Base-by-base conservation (phyloP, 1,284 basidiomycete genomes). In the Hymenochaete sp. region DNA sequence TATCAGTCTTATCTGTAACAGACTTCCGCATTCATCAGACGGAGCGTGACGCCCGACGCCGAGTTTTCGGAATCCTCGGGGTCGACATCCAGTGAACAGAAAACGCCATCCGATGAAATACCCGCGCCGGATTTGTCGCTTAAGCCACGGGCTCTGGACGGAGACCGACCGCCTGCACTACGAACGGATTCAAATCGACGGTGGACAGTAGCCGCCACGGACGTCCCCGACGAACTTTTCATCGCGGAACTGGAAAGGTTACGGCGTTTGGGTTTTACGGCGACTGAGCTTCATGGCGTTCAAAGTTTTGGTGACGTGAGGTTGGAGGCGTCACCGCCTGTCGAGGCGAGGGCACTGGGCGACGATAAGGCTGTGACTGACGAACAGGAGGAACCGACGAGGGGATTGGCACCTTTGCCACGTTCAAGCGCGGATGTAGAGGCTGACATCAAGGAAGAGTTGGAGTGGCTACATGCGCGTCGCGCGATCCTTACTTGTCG, bases 401-500 rank as follows among this genome's bases (percentile, higher is more conserved):
- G 42, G 14, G n/a, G n/a, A n/a, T n/a, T n/a, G n/a, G n/a, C n/a
- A n/a, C n/a, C n/a, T n/a, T n/a, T n/a, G n/a, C n/a, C n/a, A n/a
- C n/a, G 11, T 36, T 7, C 26, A 55, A 25, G 39, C 18, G 18
- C 37, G 33, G 36, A 44, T 42, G 35, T 38, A 27, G 48, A 29
- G 22, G 33, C 28, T 21, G 42, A 22, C 31, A 35, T 26, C 27
- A 52, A 52, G 19, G 56, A 56, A 9, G 55, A 65, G 38, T 59
- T 62, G 41, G 60, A 67, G 10, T 81, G 79, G 79, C 65, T 67
- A 46, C 65, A 64, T 14, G 76, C 75, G 2, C 67, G 75, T 29
- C 71, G 72, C 21, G 73, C 77, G 0, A 62, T 82, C 38, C 63
- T 83, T n/a, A 67, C 68, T 56, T 68, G 73, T 41, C 63, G 73